Base-by-base conservation (phyloP, 2,329 filamentous ascomycete species). In the Magnaporthiopsis rhizophila region DNA sequence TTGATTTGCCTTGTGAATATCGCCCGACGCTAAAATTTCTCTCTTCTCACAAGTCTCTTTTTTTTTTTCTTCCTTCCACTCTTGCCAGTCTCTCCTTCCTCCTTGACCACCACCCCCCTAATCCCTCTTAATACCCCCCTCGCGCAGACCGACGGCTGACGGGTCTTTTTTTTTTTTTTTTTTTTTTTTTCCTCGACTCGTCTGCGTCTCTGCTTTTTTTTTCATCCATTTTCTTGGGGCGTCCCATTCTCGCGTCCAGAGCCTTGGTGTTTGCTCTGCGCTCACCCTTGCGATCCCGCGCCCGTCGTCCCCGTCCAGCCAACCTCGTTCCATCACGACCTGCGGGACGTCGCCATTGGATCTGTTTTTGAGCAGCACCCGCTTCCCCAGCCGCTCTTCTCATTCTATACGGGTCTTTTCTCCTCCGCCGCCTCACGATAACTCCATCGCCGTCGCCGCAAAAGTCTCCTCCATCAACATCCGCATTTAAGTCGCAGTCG, bases 31-130 rank as follows among this genome's bases (percentile, higher is more conserved):
- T 64, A 65, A 64, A 64, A 62, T 65, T 65, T 65, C 64, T 62
- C 57, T 59, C 62, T 32, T 21, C 53, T 61, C 57, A 45, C 21
- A 32, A 32, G 53, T 36, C 53, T 59, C 32, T 34, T 57, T 63
- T 45, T n/a, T 30, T 30, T 30, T 59, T 45, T 53, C 58, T 28
- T 63, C 36, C 57, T 32, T 62, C 30, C 45, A 32, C 50, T 61
- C 63, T 64, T 61, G 26, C 34, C 62, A 65, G 62, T 65, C 64
- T 62, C 53, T 64, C 64, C 64, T 64, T 65, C 64, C 62, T 72
- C 65, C 60, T 64, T 65, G 64, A 58, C 61, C 64, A 57, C 62
- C 64, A 57, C 62, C 6, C 34, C 63, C 56, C 62, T 65, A 58
- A 62, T 66, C 50, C 61, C 62, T 62, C 53, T 63, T 63, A 56